Evolutionary conservation across 768 basidiomycete species (phyloP).

Genomic region (Lepiota brunneoincarnata): DNA sequence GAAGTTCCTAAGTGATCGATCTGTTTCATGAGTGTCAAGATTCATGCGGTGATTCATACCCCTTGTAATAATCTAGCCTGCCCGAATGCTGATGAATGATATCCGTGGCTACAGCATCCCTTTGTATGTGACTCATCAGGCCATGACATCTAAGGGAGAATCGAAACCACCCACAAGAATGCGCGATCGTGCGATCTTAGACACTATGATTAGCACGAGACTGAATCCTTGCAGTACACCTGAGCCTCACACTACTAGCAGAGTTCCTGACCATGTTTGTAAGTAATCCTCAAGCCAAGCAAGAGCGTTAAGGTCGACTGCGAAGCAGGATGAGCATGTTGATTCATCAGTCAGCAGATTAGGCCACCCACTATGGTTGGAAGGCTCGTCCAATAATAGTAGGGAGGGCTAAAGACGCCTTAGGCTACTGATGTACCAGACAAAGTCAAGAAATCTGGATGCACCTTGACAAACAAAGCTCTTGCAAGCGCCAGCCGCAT

Average conservation of each 20-base stretch:
- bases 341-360: background rate
- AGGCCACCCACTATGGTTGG: constrained; percentile 80
- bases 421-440: background rate
- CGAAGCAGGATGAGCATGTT: background rate
- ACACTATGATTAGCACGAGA: constrained; percentile 13
- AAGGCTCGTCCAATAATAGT: constrained; percentile 88
- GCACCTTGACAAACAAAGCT: constrained; percentile 92
- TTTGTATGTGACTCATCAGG: constrained; percentile 21
- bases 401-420: constrained; percentile 53
- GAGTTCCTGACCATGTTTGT: constrained; percentile 89
- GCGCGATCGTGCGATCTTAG: constrained; percentile 93
- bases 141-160: background rate
- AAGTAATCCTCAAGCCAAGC: constrained; percentile 98
- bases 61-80: constrained; percentile 96
- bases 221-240: background rate
- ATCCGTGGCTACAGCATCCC: constrained; percentile 95
- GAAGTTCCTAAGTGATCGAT: constrained; percentile 66
- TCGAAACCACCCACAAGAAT: constrained; percentile 63
- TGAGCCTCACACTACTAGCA: constrained; percentile 80
- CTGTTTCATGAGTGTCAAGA: constrained; percentile 9
- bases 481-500: constrained; percentile 96
- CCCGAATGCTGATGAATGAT: constrained; percentile 95
- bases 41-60: constrained; percentile 39
- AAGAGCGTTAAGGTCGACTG: constrained; percentile 91
- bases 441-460: background rate